Conservation (phyloP, 306 rosid species). For the Gastrolobium bilobum region DNA sequence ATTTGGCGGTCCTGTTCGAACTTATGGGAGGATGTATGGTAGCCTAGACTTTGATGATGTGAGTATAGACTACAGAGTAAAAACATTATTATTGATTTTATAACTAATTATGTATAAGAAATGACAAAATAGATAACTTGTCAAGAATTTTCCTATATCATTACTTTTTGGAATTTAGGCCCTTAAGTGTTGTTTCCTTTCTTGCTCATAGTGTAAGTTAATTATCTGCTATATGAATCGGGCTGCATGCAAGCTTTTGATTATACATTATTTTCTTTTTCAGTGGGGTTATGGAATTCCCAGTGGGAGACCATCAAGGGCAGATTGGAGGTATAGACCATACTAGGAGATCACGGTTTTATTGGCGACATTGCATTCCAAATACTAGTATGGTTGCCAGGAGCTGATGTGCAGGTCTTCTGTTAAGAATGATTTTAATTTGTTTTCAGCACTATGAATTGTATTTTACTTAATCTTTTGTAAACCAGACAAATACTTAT, state of each 20-base stretch:
- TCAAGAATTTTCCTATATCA: slow-evolving; percentile 17
- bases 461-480: slow-evolving; percentile 23
- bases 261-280: slow-evolving; percentile 41
- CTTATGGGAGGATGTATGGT: slow-evolving; percentile 94
- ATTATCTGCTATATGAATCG: slow-evolving; percentile 8
- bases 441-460: slow-evolving; percentile 14
- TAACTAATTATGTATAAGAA: not conserved
- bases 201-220: not conserved
- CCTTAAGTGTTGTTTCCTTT: slow-evolving; percentile 7
- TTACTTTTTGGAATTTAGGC: slow-evolving; percentile 3
- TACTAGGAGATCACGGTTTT: slow-evolving; percentile 58
- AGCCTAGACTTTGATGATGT: slow-evolving; percentile 92
- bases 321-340: slow-evolving; percentile 98
- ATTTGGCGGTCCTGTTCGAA: slow-evolving; percentile 86
- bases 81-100: slow-evolving; percentile 1
- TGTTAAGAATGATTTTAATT: slow-evolving; percentile 17
- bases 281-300: slow-evolving; percentile 97
- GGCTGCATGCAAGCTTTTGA: slow-evolving; percentile 29
- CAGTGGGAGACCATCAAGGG: slow-evolving; percentile 83
- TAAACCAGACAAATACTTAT: slow-evolving; percentile 8
- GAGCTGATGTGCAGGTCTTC: slow-evolving; percentile 21
- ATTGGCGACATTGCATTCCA: slow-evolving; percentile 20
- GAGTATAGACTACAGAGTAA: slow-evolving; percentile 48
- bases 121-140: not conserved
- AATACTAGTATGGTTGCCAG: not conserved